A percentile compares a stretch with the other conserved stretches of the same genome.
These are phyloP conservation scores for Wickerhamomyces sp. DNA, from an alignment of 1,139 yeast species.

Conservation along the genomic window DNA sequence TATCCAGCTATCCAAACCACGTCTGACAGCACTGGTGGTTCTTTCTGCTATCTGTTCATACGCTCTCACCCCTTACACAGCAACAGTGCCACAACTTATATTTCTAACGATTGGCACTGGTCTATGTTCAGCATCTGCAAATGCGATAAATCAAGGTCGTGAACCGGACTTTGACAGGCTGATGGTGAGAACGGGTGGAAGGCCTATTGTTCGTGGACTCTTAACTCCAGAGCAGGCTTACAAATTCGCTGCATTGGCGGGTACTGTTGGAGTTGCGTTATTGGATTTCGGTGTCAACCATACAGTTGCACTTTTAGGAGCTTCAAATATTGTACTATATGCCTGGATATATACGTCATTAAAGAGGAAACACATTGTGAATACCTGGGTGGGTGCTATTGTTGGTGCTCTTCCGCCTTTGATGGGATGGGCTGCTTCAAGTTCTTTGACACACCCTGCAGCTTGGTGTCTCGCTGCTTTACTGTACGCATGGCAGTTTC, in stretches of 20 bases:
- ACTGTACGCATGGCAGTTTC: conserved; percentile 97
- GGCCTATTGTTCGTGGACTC: conserved; percentile 89
- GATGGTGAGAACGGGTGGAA: conserved; percentile 83
- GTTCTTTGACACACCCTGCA: conserved; percentile 77
- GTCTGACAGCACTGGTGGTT: conserved; percentile 81
- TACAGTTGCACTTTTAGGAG: conserved; percentile 74
- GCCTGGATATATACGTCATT: conserved; percentile 89
- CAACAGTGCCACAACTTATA: conserved; percentile 63
- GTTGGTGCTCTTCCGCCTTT: conserved; percentile 98
- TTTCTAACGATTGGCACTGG: conserved; percentile 83
- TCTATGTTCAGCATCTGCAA: conserved; percentile 87
- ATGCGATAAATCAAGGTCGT: conserved; percentile 94
- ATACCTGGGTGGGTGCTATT: conserved; percentile 98
- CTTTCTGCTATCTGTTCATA: conserved; percentile 90
- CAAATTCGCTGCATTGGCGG: conserved; percentile 69
- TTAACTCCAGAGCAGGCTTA: conserved; percentile 75
- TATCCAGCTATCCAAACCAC: conserved; percentile 80
- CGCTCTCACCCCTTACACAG: conserved; percentile 80
- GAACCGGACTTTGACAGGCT: conserved; percentile 85
- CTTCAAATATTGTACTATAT: conserved; percentile 71
- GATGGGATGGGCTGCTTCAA: conserved; percentile 99
- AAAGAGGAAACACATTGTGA: conserved; percentile 75
- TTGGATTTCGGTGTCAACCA: conserved; percentile 82
- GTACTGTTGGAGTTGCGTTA: conserved; percentile 63
- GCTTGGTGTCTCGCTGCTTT: conserved; percentile 93